These are phyloP conservation scores for Pelargonium citronellum DNA, from an alignment of 441 rosid species.

Conservation along the genomic window DNA sequence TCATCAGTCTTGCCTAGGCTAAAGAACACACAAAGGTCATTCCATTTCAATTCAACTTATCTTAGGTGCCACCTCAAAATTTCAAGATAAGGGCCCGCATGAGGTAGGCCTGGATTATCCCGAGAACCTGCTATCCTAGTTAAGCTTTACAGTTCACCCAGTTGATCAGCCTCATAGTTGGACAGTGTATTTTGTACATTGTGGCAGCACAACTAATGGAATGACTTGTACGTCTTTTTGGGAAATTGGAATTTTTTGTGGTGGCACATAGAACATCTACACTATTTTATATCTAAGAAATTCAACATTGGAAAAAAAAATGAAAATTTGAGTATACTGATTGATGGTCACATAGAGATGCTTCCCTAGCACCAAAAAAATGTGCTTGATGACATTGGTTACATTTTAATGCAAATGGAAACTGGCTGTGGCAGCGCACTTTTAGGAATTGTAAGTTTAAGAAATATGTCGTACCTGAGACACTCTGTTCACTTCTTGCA, in stretches of 20 bases:
- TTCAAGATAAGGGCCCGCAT: no score
- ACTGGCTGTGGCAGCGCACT: neutral
- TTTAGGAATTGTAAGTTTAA: neutral
- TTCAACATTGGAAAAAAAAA: neutral
- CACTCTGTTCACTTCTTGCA: slow-evolving; percentile 95
- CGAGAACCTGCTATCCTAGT: no score
- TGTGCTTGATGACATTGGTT: neutral
- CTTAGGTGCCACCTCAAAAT: no score
- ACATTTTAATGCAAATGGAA: neutral
- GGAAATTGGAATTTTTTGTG: no score
- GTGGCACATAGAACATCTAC: neutral
- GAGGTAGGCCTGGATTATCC: no score
- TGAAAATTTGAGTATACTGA: neutral
- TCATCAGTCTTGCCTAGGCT: neutral
- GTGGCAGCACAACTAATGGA: no score
- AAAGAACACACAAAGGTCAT: no score
- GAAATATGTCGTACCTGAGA: slow-evolving; percentile 42
- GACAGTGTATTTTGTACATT: no score
- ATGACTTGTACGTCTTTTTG: no score
- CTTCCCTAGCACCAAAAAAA: neutral
- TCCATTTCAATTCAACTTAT: no score
- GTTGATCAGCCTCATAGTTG: no score
- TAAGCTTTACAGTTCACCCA: no score
- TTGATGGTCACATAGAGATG: neutral
- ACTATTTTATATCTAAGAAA: neutral